Conservation (phyloP, 2,329 filamentous ascomycete genomes). For the Orbilia brochopaga region DNA sequence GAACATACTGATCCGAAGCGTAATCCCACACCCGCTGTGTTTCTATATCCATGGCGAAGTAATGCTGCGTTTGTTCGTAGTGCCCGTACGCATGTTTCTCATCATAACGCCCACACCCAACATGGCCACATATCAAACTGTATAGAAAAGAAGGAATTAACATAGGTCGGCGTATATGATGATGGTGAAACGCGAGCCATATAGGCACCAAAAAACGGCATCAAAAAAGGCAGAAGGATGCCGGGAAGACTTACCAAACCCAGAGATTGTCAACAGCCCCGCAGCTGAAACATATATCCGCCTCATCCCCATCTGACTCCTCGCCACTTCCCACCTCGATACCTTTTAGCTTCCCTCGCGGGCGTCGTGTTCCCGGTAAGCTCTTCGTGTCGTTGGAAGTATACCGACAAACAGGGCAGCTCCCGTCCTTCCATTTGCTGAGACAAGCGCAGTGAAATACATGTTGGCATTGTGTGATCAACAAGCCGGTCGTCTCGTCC, state of each 20-base stretch:
- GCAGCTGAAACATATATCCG: conserved; percentile 61
- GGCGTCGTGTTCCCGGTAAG: conserved; percentile 88
- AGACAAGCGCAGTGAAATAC: conserved; percentile 97
- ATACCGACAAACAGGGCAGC: conserved; percentile 93
- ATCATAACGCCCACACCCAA: conserved; percentile 94
- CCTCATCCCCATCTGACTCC: conserved; percentile 59
- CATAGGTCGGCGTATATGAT: not conserved
- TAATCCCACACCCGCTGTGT: conserved; percentile 99
- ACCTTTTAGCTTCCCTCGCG: conserved; percentile 25
- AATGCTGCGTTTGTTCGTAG: conserved; percentile 64
- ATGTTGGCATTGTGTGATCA: conserved; percentile 96
- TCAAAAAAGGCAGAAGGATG: not conserved
- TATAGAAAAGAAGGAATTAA: conserved; percentile 5
- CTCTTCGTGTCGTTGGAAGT: conserved; percentile 83
- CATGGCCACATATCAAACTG: conserved; percentile 59
- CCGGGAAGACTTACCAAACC: conserved; percentile 52
- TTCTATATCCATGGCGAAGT: conserved; percentile 88
- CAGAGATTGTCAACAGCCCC: conserved; percentile 54
- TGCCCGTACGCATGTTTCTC: conserved; percentile 64
- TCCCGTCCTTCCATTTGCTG: conserved; percentile 92
- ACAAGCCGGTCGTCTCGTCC: conserved; percentile 93
- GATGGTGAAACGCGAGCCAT: not conserved
- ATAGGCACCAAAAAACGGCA: not conserved
- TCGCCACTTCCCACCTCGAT: conserved; percentile 38
- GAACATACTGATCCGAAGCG: conserved; percentile 91